phyloP scores from a whole-genome alignment of 495 filamentous ascomycete species.

The Extremus antarcticus region DNA sequence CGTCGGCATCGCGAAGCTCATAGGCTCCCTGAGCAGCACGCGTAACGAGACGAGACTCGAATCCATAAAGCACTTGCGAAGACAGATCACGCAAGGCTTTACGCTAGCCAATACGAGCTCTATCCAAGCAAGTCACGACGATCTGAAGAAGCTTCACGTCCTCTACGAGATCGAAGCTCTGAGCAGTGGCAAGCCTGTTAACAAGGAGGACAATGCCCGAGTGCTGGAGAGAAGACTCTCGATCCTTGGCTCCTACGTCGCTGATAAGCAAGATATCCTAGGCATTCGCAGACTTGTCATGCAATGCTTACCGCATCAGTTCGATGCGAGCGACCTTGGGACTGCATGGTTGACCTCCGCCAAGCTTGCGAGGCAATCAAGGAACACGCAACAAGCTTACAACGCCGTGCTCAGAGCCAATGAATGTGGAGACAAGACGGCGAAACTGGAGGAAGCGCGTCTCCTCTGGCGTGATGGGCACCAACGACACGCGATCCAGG shows the following conservation, averaged over 20 bases:
- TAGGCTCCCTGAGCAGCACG: constrained; percentile 52
- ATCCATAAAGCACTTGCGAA: constrained; percentile 53
- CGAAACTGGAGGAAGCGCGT: constrained; percentile 83
- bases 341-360: constrained; percentile 79
- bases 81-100: constrained; percentile 60
- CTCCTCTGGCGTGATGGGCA: constrained; percentile 92
- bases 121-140: constrained; percentile 68
- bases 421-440: constrained; percentile 67
- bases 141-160: constrained; percentile 72
- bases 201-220: constrained; percentile 32
- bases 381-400: constrained; percentile 74
- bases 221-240: constrained; percentile 63
- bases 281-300: constrained; percentile 76
- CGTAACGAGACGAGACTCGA: constrained; percentile 44
- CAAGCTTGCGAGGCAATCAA: constrained; percentile 72
- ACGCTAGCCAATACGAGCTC: constrained; percentile 65
- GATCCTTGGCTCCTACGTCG: constrained; percentile 71
- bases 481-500: constrained; percentile 89
- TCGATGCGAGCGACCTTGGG: constrained; percentile 1
- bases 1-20: constrained; percentile 60
- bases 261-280: constrained; percentile 91
- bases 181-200: constrained; percentile 38
- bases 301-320: constrained; percentile 38
- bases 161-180: constrained; percentile 81
- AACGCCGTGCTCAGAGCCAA: constrained; percentile 86